Percentiles rank a stretch among this genome's conserved stretches.
Conservation (phyloP, 1,139 yeast species). For the Ogataea hybrid region DNA sequence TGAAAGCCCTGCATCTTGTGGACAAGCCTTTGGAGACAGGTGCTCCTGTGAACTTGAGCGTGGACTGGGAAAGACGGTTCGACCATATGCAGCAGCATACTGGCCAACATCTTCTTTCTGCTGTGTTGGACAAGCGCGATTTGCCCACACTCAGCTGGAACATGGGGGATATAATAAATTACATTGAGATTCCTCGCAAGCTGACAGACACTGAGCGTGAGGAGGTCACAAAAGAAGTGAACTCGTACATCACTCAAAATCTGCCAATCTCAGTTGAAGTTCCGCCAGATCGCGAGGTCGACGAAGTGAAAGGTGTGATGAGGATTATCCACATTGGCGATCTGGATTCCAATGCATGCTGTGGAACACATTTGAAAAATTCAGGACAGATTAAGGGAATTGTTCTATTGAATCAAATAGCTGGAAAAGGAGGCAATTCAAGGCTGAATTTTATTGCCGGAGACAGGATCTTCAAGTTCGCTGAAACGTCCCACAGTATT, state of each 20-base stretch:
- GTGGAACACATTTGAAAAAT: slow-evolving; percentile 77
- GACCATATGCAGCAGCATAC: slow-evolving; percentile 94
- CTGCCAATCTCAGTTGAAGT: slow-evolving; percentile 56
- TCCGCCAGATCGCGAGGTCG: slow-evolving; percentile 63
- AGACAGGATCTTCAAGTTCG: slow-evolving; percentile 58
- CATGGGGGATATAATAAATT: slow-evolving; percentile 72
- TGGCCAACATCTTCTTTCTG: slow-evolving; percentile 83
- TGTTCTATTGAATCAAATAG: slow-evolving; percentile 60
- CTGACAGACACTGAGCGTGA: slow-evolving; percentile 52
- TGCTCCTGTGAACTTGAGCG: slow-evolving; percentile 51
- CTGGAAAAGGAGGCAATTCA: slow-evolving; percentile 71
- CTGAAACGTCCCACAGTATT: slow-evolving; percentile 46
- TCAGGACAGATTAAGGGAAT: slow-evolving; percentile 71
- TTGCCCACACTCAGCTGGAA: slow-evolving; percentile 78
- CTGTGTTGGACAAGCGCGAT: slow-evolving; percentile 62
- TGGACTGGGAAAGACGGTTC: slow-evolving; percentile 70
- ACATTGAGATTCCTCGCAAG: slow-evolving; percentile 68
- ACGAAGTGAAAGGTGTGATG: slow-evolving; percentile 65
- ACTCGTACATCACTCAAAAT: slow-evolving; percentile 53
- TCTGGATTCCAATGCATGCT: slow-evolving; percentile 78
- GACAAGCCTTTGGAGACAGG: slow-evolving; percentile 54
- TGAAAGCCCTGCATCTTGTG: slow-evolving; percentile 68
- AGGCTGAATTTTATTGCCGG: slow-evolving; percentile 75
- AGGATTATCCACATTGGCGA: slow-evolving; percentile 74
- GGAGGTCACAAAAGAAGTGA: slow-evolving; percentile 53